Percentiles rank a stretch among this genome's conserved stretches.
phyloP scores from a whole-genome alignment of 2,329 filamentous ascomycete species.

The Fusarium stilboides region DNA sequence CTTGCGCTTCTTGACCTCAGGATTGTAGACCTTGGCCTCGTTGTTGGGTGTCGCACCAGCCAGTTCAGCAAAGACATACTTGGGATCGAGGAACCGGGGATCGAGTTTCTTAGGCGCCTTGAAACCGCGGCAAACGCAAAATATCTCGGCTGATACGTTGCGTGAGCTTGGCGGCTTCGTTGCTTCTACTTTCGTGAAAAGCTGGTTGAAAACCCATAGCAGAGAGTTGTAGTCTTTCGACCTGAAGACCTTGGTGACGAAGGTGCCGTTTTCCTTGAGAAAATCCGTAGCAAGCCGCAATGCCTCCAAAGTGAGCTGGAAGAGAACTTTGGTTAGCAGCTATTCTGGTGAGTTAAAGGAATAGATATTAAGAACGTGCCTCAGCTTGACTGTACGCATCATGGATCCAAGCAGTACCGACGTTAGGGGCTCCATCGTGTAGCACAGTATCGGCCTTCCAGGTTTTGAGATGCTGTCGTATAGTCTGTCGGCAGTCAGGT shows the following conservation, averaged over 20 bases:
- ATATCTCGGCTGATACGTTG: conserved; percentile 86
- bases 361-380: not conserved
- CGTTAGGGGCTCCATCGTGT: conserved; percentile 97
- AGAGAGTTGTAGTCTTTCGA: conserved; percentile 97
- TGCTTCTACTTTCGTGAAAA: conserved; percentile 95
- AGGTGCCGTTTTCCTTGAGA: conserved; percentile 87
- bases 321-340: too few relatives aligned
- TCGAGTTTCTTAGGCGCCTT: conserved; percentile 96
- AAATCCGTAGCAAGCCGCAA: conserved; percentile 97
- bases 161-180: conserved; percentile 83
- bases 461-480: conserved; percentile 90
- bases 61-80: conserved; percentile 93
- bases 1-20: conserved; percentile 97
- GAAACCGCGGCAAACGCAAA: conserved; percentile 95
- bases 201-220: conserved; percentile 97
- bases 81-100: conserved; percentile 90
- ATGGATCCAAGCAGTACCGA: conserved; percentile 97
- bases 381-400: conserved; percentile 99
- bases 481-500: conserved; percentile 92
- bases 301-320: conserved; percentile 81
- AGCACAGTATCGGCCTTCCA: conserved; percentile 97
- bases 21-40: conserved; percentile 98
- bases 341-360: not conserved
- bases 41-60: conserved; percentile 89
- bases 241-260: conserved; percentile 97